Percentiles rank a stretch among this genome's conserved stretches.
Evolutionary conservation across 2,329 filamentous ascomycete genomes (phyloP).

Genomic region (Seiridium cupressi): DNA sequence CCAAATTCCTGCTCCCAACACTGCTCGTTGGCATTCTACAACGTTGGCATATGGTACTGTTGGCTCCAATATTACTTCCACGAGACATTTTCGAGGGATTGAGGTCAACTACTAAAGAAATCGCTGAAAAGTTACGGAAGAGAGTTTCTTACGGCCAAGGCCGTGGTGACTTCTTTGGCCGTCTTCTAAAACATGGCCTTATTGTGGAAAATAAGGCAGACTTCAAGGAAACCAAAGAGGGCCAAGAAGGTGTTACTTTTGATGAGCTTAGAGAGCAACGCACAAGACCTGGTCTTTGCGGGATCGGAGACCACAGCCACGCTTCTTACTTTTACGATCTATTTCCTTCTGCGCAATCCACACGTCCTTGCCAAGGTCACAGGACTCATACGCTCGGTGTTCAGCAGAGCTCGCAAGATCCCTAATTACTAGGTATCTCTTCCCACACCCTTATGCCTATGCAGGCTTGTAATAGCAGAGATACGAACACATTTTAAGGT

Average conservation of each 20-base stretch:
- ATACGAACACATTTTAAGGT: no score
- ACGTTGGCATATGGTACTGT: background rate
- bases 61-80: background rate
- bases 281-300: background rate
- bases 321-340: slow-evolving; percentile 19
- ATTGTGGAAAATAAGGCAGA: background rate
- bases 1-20: slow-evolving; percentile 5
- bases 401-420: slow-evolving; percentile 5
- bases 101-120: background rate
- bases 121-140: background rate
- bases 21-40: slow-evolving; percentile 9
- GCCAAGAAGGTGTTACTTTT: slow-evolving; percentile 8
- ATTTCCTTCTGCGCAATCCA: slow-evolving; percentile 25
- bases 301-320: slow-evolving; percentile 8
- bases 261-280: slow-evolving; percentile 11
- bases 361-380: slow-evolving; percentile 16
- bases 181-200: background rate
- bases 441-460: no score
- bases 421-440: no score
- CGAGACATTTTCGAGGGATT: background rate
- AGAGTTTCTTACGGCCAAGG: background rate
- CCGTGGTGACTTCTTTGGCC: slow-evolving; percentile 3
- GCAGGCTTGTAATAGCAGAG: no score
- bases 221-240: background rate
- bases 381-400: slow-evolving; percentile 19